Conservation (phyloP, 306 rosid species). For the Inga leiocalycina region DNA sequence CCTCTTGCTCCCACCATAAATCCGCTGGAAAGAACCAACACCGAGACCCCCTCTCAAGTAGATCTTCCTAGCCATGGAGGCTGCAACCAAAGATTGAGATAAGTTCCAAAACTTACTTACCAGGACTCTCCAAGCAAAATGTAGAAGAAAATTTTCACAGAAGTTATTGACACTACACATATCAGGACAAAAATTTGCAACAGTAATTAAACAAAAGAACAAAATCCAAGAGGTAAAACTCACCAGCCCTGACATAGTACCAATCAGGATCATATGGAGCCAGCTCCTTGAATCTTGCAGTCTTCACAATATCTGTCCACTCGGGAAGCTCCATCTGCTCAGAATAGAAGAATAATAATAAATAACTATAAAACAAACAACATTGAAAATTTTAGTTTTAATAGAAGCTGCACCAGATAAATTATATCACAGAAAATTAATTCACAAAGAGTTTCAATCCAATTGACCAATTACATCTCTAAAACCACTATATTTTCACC, state of each 20-base stretch:
- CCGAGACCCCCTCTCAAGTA: slow-evolving; percentile 82
- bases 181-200: neutral
- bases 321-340: slow-evolving; percentile 67
- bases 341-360: neutral
- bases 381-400: neutral
- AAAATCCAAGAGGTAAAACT: neutral
- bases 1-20: slow-evolving; percentile 79
- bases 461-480: neutral
- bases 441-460: neutral
- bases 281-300: slow-evolving; percentile 58
- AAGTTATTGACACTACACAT: neutral
- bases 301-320: slow-evolving; percentile 65
- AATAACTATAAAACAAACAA: neutral
- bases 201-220: neutral
- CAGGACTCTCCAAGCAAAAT: neutral
- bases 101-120: neutral
- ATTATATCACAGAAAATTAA: neutral
- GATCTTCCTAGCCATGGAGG: slow-evolving; percentile 79
- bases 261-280: slow-evolving; percentile 73
- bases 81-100: slow-evolving; percentile 34
- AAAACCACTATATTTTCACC: neutral
- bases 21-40: slow-evolving; percentile 70
- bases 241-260: slow-evolving; percentile 66
- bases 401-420: neutral
- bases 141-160: neutral